Evolutionary conservation across 2,329 filamentous ascomycete genomes (phyloP).

Genomic region (Fusarium sp.): DNA sequence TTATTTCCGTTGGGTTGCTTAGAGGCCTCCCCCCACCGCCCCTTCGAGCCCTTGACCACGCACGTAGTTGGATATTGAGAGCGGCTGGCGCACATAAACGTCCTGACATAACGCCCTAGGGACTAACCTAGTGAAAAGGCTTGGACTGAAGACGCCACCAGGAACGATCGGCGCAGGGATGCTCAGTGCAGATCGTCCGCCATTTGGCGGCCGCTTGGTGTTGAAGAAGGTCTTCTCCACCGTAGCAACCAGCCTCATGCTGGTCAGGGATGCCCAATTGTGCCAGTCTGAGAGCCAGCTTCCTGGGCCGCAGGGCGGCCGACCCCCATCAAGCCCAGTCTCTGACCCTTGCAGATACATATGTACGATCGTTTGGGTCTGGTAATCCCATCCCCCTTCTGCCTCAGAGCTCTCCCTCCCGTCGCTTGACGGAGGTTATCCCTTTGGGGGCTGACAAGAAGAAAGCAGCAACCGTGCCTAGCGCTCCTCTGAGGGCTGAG

Average conservation of each 20-base stretch:
- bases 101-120: conserved; percentile 22
- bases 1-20: no score
- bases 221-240: conserved; percentile 28
- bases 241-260: conserved; percentile 24
- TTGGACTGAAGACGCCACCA: conserved; percentile 39
- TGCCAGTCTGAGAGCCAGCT: conserved; percentile 1
- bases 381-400: background rate
- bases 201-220: conserved; percentile 34
- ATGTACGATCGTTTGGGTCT: conserved; percentile 3
- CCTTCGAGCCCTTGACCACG: no score
- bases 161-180: conserved; percentile 43
- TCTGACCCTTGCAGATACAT: conserved; percentile 3
- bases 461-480: conserved; percentile 15
- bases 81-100: conserved; percentile 15
- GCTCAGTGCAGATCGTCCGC: conserved; percentile 39
- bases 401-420: conserved; percentile 8
- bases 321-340: conserved; percentile 13
- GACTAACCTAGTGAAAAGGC: conserved; percentile 23
- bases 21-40: no score
- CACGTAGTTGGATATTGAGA: conserved; percentile 15
- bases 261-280: conserved; percentile 17
- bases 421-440: conserved; percentile 26
- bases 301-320: conserved; percentile 11
- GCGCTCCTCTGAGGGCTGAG: conserved; percentile 18
- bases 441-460: conserved; percentile 16